Evolutionary conservation across 768 basidiomycete genomes (phyloP).

Genomic region (Lyophyllum atratum): DNA sequence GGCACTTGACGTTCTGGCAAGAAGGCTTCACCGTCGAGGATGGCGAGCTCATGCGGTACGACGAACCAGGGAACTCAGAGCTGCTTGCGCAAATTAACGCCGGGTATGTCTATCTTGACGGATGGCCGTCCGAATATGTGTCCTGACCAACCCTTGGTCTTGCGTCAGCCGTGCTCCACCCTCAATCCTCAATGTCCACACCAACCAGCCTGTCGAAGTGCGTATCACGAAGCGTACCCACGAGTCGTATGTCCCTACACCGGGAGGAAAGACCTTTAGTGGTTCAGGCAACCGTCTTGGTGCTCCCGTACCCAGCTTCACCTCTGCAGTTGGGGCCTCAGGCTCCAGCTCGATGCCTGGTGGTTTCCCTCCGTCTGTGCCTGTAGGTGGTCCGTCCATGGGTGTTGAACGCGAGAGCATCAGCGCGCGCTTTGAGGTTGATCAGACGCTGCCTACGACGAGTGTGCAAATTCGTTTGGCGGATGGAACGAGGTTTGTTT

Average conservation of each 20-base stretch:
- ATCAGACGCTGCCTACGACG: slow-evolving; percentile 79
- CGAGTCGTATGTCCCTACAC: slow-evolving; percentile 72
- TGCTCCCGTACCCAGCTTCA: slow-evolving; percentile 59
- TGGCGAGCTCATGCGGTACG: slow-evolving; percentile 82
- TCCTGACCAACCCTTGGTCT: not conserved
- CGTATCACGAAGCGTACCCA: slow-evolving; percentile 67
- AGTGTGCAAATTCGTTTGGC: slow-evolving; percentile 89
- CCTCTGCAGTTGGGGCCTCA: slow-evolving; percentile 2
- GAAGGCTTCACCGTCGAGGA: slow-evolving; percentile 93
- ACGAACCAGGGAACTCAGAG: slow-evolving; percentile 70
- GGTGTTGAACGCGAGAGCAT: slow-evolving; percentile 32
- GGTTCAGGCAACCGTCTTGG: slow-evolving; percentile 85
- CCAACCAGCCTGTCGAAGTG: slow-evolving; percentile 84
- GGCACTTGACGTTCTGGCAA: slow-evolving; percentile 88
- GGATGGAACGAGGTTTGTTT: slow-evolving; percentile 78
- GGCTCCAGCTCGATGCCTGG: slow-evolving; percentile 53
- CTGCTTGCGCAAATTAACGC: slow-evolving; percentile 76
- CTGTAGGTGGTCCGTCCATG: slow-evolving; percentile 2
- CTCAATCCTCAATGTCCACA: slow-evolving; percentile 67
- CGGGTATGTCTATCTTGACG: slow-evolving; percentile 60
- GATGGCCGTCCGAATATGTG: slow-evolving; percentile 21
- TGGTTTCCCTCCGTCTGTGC: slow-evolving; percentile 44
- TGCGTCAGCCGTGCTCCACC: slow-evolving; percentile 72
- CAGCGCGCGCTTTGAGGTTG: slow-evolving; percentile 73
- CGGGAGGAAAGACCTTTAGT: slow-evolving; percentile 53